These are phyloP conservation scores for Cornus kousa DNA, from an alignment of 148 eudicot genomes.

Conservation along the genomic window DNA sequence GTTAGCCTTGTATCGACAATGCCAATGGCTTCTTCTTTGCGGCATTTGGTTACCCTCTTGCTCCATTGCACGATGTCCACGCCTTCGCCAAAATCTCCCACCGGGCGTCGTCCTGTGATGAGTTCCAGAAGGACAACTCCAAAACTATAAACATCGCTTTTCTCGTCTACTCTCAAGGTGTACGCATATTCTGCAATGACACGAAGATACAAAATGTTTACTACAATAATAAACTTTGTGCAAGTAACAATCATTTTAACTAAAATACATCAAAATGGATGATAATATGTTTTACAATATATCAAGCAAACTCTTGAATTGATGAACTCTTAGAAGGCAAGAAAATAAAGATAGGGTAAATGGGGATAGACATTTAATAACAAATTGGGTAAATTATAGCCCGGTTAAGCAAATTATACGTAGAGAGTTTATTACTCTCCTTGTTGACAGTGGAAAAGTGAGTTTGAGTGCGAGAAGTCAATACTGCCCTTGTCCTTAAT, in stretches of 20 bases:
- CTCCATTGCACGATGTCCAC: conserved; percentile 89
- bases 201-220: background rate
- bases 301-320: no score
- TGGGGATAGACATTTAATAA: no score
- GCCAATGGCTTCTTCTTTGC: conserved; percentile 43
- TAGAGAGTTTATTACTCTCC: no score
- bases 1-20: conserved; percentile 61
- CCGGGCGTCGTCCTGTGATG: conserved; percentile 71
- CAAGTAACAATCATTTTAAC: background rate
- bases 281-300: no score
- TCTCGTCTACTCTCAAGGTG: conserved; percentile 80
- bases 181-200: conserved; percentile 75
- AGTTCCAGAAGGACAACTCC: conserved; percentile 89
- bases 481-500: no score
- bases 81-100: conserved; percentile 92
- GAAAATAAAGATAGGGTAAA: no score
- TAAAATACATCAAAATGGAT: no score
- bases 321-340: no score
- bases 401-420: no score
- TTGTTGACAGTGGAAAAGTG: no score
- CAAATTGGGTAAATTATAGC: no score
- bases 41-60: conserved; percentile 42
- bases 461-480: no score
- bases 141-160: conserved; percentile 91
- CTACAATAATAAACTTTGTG: background rate